Evolutionary conservation across 257 asterid genomes (phyloP).

Genomic region (Fraxinus anomala): DNA sequence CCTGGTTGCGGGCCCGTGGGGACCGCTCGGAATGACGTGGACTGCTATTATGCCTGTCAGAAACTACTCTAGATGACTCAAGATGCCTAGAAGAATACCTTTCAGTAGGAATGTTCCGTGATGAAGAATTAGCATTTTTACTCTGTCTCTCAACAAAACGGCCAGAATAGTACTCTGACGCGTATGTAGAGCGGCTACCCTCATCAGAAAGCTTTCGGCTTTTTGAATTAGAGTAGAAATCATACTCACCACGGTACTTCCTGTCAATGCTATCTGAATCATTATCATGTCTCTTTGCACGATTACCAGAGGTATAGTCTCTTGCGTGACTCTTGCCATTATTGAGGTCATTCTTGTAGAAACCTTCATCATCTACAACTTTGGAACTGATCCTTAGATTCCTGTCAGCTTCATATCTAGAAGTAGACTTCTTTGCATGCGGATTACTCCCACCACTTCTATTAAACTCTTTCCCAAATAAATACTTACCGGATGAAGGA

Average conservation of each 20-base stretch:
- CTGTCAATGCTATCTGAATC: constrained; percentile 66
- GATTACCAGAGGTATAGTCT: constrained; percentile 53
- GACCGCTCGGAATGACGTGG: constrained; percentile 80
- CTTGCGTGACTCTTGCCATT: constrained; percentile 70
- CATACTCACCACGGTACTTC: constrained; percentile 60
- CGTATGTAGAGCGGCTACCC: constrained; percentile 53
- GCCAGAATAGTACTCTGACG: constrained; percentile 61
- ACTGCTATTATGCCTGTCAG: constrained; percentile 64
- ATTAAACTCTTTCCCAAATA: constrained; percentile 59
- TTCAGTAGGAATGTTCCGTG: constrained; percentile 62
- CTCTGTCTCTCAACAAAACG: constrained; percentile 50
- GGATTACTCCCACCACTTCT: constrained; percentile 59
- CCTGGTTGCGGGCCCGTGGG: constrained; percentile 65
- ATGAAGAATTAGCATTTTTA: constrained; percentile 53
- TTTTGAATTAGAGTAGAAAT: constrained; percentile 68
- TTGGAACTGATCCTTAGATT: constrained; percentile 59
- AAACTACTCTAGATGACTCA: constrained; percentile 61
- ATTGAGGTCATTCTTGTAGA: constrained; percentile 57
- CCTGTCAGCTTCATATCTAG: constrained; percentile 73
- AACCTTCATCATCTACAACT: constrained; percentile 65
- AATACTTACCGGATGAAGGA: constrained; percentile 69
- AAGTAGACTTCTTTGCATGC: constrained; percentile 57
- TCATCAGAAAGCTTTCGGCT: constrained; percentile 76
- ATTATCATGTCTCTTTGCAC: constrained; percentile 68
- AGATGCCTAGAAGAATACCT: constrained; percentile 70